Evolutionary conservation across 805 yeast genomes (phyloP), one percentile per base, ranked within the genome.

Genomic region (baker's yeast (Saccharomyces cerevisiae)): DNA sequence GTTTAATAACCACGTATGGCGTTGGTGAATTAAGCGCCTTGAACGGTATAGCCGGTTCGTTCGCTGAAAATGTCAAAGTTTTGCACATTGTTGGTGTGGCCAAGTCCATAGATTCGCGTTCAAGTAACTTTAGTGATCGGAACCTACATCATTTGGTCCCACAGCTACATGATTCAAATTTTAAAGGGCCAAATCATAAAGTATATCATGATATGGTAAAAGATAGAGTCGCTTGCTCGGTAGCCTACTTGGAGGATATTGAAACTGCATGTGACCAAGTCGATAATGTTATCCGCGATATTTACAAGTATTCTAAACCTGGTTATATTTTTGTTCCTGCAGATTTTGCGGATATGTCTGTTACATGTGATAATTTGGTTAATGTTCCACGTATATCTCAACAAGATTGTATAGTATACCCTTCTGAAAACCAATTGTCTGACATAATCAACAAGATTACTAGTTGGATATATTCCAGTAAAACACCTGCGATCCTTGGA

Each of bases 11-110:
- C 3, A 89, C 97, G 3, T 87, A 77, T 69, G 97, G 96, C 51
- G 97, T 89, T 17, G 97, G 97, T 54, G 96, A 89, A 68, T 76
- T 89, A 57, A 82, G 89, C 55, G 95, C 96, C 2, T 64, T 89
- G 57, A 89, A 89, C 70, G 96, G 95, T 49, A 73, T 88, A 53
- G 76, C 89, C 31, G 96, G 96, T 50, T 81, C 96, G 0, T 85
- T 79, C 72, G 86, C 96, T 32, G 97, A 89, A 71, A 80, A 76
- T 60, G 84, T 85, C 47, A 94, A 94, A 6, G 73, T 89, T 2
- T 73, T 89, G 54, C 96, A 89, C 70, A 83, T 90, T 59, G 96
- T 90, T 17, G 97, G 97, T 43, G 61, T 63, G 6, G 59, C 64
- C 8, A 56, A 58, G 26, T 53, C 58, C 3, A 49, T 28, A 10